These are phyloP conservation scores for Suillus tomentosus DNA, from an alignment of 768 basidiomycete genomes.

Conservation along the genomic window DNA sequence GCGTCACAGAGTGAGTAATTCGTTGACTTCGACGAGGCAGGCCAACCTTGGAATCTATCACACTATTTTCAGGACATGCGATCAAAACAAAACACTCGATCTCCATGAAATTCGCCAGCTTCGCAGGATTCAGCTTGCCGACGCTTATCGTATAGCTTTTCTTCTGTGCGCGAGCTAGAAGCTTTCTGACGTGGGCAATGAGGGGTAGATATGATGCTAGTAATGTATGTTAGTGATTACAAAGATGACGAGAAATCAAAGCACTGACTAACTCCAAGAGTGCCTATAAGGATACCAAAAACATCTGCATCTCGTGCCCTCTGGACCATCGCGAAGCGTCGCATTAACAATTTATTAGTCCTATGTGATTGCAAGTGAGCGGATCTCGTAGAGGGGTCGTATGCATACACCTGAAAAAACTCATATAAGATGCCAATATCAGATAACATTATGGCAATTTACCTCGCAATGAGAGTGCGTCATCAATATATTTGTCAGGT, in stretches of 20 bases:
- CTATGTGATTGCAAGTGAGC: constrained; percentile 60
- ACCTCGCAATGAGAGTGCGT: constrained; percentile 72
- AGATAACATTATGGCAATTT: constrained; percentile 17
- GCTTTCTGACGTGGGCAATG: constrained; percentile 74
- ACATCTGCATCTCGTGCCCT: constrained; percentile 91
- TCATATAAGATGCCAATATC: not conserved
- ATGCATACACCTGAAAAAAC: constrained; percentile 67
- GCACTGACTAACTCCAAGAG: constrained; percentile 79
- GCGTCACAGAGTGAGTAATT: not conserved
- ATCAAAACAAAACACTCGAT: constrained; percentile 95
- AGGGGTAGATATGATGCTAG: constrained; percentile 84
- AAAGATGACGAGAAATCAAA: not conserved
- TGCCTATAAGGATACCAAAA: constrained; percentile 93
- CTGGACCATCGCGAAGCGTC: constrained; percentile 85
- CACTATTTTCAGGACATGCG: constrained; percentile 91
- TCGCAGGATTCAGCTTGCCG: constrained; percentile 92
- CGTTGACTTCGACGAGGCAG: not conserved
- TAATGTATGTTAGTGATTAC: not conserved
- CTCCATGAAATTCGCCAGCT: constrained; percentile 94
- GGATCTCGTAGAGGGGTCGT: constrained; percentile 57
- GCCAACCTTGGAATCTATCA: constrained; percentile 70
- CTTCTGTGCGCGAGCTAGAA: constrained; percentile 69
- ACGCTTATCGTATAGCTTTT: constrained; percentile 96
- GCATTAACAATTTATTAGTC: constrained; percentile 86
- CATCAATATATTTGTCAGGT: constrained; percentile 83